Evolutionary conservation across 495 filamentous ascomycete genomes (phyloP).

Genomic region (Xylaria palmicola): DNA sequence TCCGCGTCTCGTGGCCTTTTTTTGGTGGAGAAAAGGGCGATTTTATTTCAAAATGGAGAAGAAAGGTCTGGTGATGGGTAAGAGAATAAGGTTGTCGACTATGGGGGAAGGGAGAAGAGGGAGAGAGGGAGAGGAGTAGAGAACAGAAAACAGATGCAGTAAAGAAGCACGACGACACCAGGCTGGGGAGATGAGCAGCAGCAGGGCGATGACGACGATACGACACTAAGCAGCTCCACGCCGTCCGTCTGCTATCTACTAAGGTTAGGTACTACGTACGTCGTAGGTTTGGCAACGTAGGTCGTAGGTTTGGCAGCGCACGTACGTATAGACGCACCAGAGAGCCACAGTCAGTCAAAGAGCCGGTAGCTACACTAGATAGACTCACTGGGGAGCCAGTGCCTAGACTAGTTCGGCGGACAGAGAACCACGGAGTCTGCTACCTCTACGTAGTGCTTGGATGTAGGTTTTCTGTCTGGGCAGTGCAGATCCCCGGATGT

Average conservation of each 20-base stretch:
- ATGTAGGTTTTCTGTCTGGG: background rate
- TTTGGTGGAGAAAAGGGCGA: no score
- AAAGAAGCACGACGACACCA: no score
- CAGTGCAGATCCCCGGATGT: background rate
- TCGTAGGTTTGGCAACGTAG: no score
- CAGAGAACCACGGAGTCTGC: background rate
- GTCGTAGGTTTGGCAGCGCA: no score
- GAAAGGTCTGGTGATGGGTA: background rate
- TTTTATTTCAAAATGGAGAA: no score
- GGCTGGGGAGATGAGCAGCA: background rate
- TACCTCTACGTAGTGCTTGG: background rate
- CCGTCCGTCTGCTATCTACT: no score
- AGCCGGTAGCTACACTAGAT: no score
- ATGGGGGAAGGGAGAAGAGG: background rate
- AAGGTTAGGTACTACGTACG: no score
- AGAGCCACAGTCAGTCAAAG: background rate
- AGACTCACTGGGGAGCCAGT: no score
- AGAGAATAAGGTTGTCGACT: background rate
- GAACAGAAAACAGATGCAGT: no score
- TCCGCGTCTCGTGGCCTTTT: background rate
- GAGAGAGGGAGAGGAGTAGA: no score
- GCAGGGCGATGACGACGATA: background rate
- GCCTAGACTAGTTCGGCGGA: background rate
- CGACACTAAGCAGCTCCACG: slow-evolving; percentile 1
- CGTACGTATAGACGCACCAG: no score